Base-by-base conservation (phyloP, 306 rosid species). In the Fragaria vesca region DNA sequence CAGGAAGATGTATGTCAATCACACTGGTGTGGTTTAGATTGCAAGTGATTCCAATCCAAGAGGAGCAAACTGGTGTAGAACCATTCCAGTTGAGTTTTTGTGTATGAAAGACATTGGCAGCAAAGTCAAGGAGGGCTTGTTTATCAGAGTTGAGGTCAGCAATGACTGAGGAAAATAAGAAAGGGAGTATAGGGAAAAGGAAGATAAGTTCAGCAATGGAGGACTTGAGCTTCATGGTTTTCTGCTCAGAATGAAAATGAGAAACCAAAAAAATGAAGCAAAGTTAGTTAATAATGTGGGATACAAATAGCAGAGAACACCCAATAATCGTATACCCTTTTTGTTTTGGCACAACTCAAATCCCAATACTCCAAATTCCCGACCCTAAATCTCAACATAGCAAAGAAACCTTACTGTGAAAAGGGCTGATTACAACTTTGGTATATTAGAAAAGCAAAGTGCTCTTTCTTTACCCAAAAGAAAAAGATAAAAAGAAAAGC, bases 31-130 rank as follows among this genome's bases (percentile, higher is more conserved):
- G 8, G n/a, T 86, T 76, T 0, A 58, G 24, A 76, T 86, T 78
- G 77, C 97, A 92, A 50, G 86, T 83, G 72, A 92, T 88, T 28
- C 97, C 97, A 79, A 83, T 3, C 97, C 97, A 92, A 28, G 92
- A 84, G 57, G 78, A 78, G 71, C 97, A 92, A 76, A 92, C 80
- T 83, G 88, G 76, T 66, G 83, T 10, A 12, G 89, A 61, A 58
- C 71, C 78, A 81, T 87, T 81, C 97, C 97, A 92, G 87, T 87
- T 90, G 68, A 92, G 96, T 76, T 86, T 92, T 43, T 84, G 79
- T 32, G 88, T 82, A 34, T 87, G 97, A 12, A 81, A 84, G 0
- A 90, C 83, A 12, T 72, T 55, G 36, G 87, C 82, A 82, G 89
- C 76, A 86, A 92, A 89, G 67, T 85, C 83, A 72, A 87, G 81